These are phyloP conservation scores for Domatiomyces globalis DNA, from an alignment of 2,329 filamentous ascomycete genomes.

Conservation along the genomic window DNA sequence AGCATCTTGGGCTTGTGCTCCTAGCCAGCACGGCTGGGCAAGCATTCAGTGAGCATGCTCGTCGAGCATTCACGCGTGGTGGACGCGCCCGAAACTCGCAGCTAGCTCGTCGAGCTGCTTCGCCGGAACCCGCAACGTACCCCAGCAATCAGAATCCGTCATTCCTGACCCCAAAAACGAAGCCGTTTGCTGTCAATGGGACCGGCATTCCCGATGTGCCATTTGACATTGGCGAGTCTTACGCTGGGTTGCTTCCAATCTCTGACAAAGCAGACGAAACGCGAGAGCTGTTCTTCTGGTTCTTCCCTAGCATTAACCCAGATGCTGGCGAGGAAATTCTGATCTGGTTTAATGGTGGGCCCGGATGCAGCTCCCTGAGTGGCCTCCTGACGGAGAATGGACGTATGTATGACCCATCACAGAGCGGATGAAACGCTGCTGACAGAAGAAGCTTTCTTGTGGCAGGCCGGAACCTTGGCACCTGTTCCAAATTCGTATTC, in stretches of 20 bases:
- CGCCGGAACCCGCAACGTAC: neutral
- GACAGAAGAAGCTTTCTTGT: constrained; percentile 49
- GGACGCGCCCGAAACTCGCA: neutral
- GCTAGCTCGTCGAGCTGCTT: neutral
- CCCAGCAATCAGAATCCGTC: neutral
- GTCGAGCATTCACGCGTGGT: neutral
- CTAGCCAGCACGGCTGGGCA: neutral
- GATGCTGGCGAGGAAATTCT: constrained; percentile 36
- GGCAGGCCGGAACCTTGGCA: constrained; percentile 54
- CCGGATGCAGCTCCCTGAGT: constrained; percentile 45
- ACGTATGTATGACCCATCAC: constrained; percentile 19
- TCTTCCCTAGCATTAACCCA: constrained; percentile 38
- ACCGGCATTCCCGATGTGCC: constrained; percentile 51
- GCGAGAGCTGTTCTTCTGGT: constrained; percentile 31
- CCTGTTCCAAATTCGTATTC: constrained; percentile 34
- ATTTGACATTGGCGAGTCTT: constrained; percentile 49
- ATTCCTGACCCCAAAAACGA: neutral
- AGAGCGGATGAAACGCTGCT: neutral
- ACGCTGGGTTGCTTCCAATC: constrained; percentile 41
- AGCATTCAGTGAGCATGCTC: neutral
- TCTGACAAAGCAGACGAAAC: constrained; percentile 25
- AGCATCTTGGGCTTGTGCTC: neutral
- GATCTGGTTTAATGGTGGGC: constrained; percentile 43
- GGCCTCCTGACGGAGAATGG: constrained; percentile 52
- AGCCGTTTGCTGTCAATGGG: constrained; percentile 48